Evolutionary conservation across 495 filamentous ascomycete genomes (phyloP).

Genomic region (Patellaria atrata): DNA sequence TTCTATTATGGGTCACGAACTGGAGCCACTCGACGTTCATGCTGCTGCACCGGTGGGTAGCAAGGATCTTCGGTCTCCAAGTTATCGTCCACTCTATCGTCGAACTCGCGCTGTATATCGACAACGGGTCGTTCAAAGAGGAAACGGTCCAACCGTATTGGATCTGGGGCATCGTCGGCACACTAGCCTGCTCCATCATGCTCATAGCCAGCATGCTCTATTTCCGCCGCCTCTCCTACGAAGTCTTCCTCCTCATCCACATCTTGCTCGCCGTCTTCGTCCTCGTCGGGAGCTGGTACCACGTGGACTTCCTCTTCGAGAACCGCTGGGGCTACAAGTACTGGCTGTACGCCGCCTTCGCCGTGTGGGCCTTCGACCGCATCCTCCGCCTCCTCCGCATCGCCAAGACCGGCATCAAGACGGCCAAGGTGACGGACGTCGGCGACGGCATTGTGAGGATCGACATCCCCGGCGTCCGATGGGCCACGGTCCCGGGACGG

Average conservation of each 20-base stretch:
- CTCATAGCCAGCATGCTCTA: conserved; percentile 15
- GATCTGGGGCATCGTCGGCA: conserved; percentile 32
- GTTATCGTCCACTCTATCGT: conserved; percentile 27
- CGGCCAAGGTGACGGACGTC: conserved; percentile 25
- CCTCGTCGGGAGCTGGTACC: conserved; percentile 33
- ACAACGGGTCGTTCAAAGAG: conserved; percentile 16
- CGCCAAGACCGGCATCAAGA: conserved; percentile 21
- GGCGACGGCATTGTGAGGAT: conserved; percentile 22
- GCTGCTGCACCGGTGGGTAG: conserved; percentile 35
- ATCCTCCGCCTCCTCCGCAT: conserved; percentile 24
- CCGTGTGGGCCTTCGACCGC: conserved; percentile 35
- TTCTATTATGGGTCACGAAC: conserved; percentile 33
- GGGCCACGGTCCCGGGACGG: conserved; percentile 21
- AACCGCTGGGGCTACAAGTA: conserved; percentile 29
- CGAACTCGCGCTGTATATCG: conserved; percentile 16
- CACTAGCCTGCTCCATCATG: conserved; percentile 17
- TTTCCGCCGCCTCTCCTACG: conserved; percentile 26
- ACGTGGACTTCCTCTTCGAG: conserved; percentile 20
- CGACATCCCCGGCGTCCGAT: conserved; percentile 26
- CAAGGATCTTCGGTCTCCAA: conserved; percentile 28
- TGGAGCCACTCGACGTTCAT: conserved; percentile 35
- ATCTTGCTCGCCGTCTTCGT: conserved; percentile 28
- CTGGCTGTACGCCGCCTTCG: conserved; percentile 32
- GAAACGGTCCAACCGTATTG: conserved; percentile 21
- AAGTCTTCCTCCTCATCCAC: conserved; percentile 31